Evolutionary conservation across 1,284 basidiomycete genomes (phyloP).

Genomic region (Earliella scabrosa): DNA sequence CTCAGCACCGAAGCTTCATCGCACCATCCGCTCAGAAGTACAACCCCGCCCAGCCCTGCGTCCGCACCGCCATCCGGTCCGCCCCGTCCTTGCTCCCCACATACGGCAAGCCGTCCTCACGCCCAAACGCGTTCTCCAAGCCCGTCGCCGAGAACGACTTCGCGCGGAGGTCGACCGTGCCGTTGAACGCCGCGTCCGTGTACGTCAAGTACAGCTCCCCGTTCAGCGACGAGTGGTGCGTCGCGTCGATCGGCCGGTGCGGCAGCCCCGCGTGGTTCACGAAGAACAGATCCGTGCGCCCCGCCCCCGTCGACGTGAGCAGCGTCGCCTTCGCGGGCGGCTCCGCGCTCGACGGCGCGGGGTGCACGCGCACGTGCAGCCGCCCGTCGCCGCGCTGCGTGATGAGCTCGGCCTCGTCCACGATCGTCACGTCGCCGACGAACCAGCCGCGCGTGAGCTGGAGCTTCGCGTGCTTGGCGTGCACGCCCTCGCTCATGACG

Average conservation of each 20-base stretch:
- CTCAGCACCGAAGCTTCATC: too few relatives aligned
- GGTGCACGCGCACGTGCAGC: slow-evolving; percentile 51
- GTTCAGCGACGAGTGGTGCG: slow-evolving; percentile 50
- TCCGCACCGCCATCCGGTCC: slow-evolving; percentile 48
- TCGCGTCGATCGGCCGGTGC: slow-evolving; percentile 50
- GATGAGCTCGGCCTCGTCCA: slow-evolving; percentile 44
- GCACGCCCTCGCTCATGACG: slow-evolving; percentile 45
- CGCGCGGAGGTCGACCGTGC: slow-evolving; percentile 49
- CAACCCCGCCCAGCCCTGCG: slow-evolving; percentile 55
- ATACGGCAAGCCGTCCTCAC: slow-evolving; percentile 47
- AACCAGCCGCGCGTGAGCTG: slow-evolving; percentile 60
- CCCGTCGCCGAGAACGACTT: slow-evolving; percentile 46
- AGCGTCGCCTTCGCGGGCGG: slow-evolving; percentile 42
- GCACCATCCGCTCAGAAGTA: slow-evolving; percentile 42
- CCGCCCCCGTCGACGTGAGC: slow-evolving; percentile 51
- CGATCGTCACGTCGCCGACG: slow-evolving; percentile 56
- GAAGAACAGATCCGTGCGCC: slow-evolving; percentile 54
- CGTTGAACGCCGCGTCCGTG: slow-evolving; percentile 52
- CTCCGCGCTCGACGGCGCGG: slow-evolving; percentile 32
- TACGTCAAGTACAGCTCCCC: slow-evolving; percentile 62
- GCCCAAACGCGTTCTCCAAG: slow-evolving; percentile 31
- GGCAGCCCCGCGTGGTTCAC: slow-evolving; percentile 42
- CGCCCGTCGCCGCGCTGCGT: slow-evolving; percentile 57
- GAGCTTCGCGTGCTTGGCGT: slow-evolving; percentile 43
- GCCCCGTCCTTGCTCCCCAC: slow-evolving; percentile 49